Evolutionary conservation across 345 rosid species (phyloP), one percentile per base, ranked within the genome.

Genomic region (Anastatica hierochuntica): DNA sequence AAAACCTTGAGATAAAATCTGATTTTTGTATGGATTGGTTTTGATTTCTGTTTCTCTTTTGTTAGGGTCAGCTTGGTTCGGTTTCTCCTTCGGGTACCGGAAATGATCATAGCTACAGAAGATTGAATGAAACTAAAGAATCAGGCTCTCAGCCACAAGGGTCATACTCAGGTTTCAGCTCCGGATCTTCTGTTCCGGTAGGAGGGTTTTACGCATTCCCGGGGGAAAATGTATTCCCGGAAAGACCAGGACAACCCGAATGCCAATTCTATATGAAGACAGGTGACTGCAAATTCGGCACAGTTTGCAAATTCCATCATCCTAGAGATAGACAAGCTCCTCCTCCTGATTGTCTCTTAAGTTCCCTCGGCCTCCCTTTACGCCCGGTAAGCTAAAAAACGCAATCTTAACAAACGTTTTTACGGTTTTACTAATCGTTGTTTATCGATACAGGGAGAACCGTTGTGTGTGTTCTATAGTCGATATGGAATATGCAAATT

Each of bases 251-350:
- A 55, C 95, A 85, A 64, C 89, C 85, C 0, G 95, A 94, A 59
- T 88, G 99, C 60, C 87, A 85, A 71, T 94, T 85, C 77, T 94
- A 94, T 77, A 80, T 94, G 87, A 88, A 94, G 78, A 94, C 97
- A 10, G 99, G 99, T 14, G 95, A 85, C 60, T 94, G 97, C 72
- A 94, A 88, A 68, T 94, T 88, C 53, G 99, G 99, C 62, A 82
- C 92, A 29, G 95, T 94, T 46, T 94, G 99, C 68, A 80, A 76
- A 53, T 94, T 83, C 61, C 97, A 94, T 67, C 99, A 92, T 68
- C 99, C 99, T 48, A 80, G 97, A 68, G 94, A 92, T 50, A 77
- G 99, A 71, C 70, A 78, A 58, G 72, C 83, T 69, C 99, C 98
- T 60, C 72, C 85, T 68, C 97, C 95, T 40, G 95, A 92, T 63